Conservation (phyloP, 2,329 filamentous ascomycete species). For the Daldinia sp. region DNA sequence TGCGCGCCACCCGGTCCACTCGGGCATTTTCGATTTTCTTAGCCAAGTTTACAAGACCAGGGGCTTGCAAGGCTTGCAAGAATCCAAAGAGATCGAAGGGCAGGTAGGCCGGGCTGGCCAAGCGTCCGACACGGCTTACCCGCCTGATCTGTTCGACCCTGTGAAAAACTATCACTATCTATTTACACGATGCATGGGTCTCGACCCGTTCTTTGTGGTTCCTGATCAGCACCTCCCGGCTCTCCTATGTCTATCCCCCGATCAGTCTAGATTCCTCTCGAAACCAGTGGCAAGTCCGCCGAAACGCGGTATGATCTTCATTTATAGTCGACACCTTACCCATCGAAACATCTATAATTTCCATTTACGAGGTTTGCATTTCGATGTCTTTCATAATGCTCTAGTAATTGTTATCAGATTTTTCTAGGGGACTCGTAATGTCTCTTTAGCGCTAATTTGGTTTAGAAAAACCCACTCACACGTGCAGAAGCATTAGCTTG, state of each 20-base stretch:
- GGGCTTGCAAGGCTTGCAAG: conserved; percentile 9
- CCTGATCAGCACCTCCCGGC: conserved; percentile 8
- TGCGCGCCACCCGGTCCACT: conserved; percentile 34
- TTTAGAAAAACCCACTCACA: not conserved
- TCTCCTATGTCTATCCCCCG: conserved; percentile 6
- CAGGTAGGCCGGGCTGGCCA: not conserved
- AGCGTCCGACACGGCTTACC: not conserved
- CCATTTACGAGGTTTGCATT: not conserved
- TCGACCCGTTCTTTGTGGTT: conserved; percentile 23
- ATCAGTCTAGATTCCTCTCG: conserved; percentile 30
- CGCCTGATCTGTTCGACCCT: not conserved
- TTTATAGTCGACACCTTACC: conserved; percentile 10
- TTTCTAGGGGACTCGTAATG: not conserved
- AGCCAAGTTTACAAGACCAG: conserved; percentile 25
- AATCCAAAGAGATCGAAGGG: not conserved
- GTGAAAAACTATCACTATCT: not conserved
- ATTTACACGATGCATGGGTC: conserved; percentile 1
- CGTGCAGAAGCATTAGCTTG: conserved; percentile 13
- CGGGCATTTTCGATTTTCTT: conserved; percentile 23
- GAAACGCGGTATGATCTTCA: conserved; percentile 29
- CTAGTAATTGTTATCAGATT: not conserved
- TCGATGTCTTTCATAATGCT: not conserved
- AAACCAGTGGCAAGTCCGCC: conserved; percentile 23
- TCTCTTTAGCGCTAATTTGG: conserved; percentile 8
- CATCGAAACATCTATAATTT: conserved; percentile 13